These are phyloP conservation scores for Lachancea sp. DNA, from an alignment of 805 yeast genomes.

Conservation along the genomic window DNA sequence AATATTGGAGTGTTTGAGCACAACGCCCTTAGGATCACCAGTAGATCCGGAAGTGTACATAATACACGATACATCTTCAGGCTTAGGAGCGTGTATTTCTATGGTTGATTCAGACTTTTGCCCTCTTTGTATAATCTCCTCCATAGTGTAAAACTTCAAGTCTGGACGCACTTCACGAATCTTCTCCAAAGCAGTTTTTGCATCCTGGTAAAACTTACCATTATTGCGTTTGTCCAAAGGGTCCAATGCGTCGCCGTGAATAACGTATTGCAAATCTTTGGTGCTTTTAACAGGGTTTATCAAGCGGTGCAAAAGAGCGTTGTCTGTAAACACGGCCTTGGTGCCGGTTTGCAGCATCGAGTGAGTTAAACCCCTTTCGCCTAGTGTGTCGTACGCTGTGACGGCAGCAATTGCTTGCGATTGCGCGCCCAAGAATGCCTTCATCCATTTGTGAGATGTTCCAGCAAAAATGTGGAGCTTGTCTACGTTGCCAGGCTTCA, in stretches of 20 bases:
- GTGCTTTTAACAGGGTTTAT: conserved; percentile 67
- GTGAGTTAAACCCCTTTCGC: conserved; percentile 81
- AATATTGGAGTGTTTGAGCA: conserved; percentile 56
- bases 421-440: conserved; percentile 69
- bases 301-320: conserved; percentile 58
- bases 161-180: conserved; percentile 70
- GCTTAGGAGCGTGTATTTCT: conserved; percentile 37
- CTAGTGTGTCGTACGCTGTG: conserved; percentile 94
- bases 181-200: conserved; percentile 51
- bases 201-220: conserved; percentile 54
- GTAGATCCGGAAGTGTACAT: conserved; percentile 72
- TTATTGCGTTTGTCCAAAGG: conserved; percentile 55
- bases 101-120: conserved; percentile 40
- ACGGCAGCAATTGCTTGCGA: conserved; percentile 80
- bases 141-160: conserved; percentile 54
- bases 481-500: conserved; percentile 53
- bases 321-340: conserved; percentile 77
- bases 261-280: conserved; percentile 53
- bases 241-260: conserved; percentile 60
- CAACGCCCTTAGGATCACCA: conserved; percentile 79
- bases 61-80: conserved; percentile 52
- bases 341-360: conserved; percentile 80
- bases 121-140: conserved; percentile 66
- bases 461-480: conserved; percentile 79
- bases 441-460: conserved; percentile 89